Evolutionary conservation across 2,329 filamentous ascomycete species (phyloP), one percentile per base, ranked within the genome.

Genomic region (Stachybotrys chartarum): DNA sequence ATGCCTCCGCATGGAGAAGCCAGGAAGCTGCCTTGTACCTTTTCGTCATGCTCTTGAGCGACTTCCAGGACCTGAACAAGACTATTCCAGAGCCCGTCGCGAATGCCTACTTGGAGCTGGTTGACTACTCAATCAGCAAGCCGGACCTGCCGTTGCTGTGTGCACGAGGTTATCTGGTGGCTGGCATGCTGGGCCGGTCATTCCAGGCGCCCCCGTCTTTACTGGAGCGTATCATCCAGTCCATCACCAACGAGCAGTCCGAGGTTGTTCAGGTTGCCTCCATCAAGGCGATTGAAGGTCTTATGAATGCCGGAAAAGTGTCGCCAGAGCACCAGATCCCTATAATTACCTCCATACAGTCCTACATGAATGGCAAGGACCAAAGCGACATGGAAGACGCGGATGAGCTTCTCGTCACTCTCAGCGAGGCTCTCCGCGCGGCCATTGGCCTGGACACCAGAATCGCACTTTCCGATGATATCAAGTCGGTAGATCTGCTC

Each of bases 211-310:
- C 87, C 7, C 76, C 80, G 14, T 80, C 77, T 7, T 80, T 93
- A 56, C 78, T 92, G 61, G 85, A 91, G 63, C 82, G 81, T 39
- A 87, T 89, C 1, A 81, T 97, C 53, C 83, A 87, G 52, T 86
- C 87, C 7, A 89, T 96, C 60, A 84, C 83, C 10, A 77, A 78
- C 42, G 92, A 96, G 60, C 77, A 85, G 18, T 88, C 90, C 0
- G 92, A 97, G 68, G 85, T 97, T 42, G 93, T 97, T 48, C 90
- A 94, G 69, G 92, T 96, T 17, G 86, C 93, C 18, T 96, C 91
- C 65, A 88, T 97, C 64, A 92, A 93, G 68, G 87, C 91, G 1
- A 74, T 96, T 42, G 91, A 97, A 64, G 80, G 81, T 16, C 80
- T 85, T 56, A 78, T 85, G 53, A 77, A 73, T 57, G 77, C 79